A percentile compares a stretch with the other conserved stretches of the same genome.
These are phyloP conservation scores for Dacryopinax spathularia DNA, from an alignment of 768 basidiomycete genomes.

Conservation along the genomic window DNA sequence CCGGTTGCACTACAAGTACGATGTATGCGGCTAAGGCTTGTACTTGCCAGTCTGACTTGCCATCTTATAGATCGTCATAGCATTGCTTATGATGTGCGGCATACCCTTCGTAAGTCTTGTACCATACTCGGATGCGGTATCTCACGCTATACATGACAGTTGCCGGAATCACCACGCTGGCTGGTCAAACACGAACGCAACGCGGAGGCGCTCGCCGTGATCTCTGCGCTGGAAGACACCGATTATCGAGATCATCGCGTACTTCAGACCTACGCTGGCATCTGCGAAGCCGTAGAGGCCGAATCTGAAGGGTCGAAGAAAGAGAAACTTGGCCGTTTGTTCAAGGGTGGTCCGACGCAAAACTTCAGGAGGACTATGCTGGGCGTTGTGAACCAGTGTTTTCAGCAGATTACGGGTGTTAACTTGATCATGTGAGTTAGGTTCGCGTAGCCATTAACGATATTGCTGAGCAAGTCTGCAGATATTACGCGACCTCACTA, in stretches of 20 bases:
- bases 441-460: constrained; percentile 10
- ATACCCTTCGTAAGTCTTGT: constrained; percentile 34
- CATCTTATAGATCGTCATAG: constrained; percentile 30
- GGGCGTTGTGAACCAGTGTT: constrained; percentile 46
- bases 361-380: constrained; percentile 46
- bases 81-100: constrained; percentile 38
- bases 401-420: constrained; percentile 57
- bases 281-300: constrained; percentile 37
- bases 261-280: constrained; percentile 39
- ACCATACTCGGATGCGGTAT: background rate
- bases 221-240: constrained; percentile 46
- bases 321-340: constrained; percentile 38
- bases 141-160: background rate
- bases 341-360: constrained; percentile 41
- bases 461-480: constrained; percentile 16
- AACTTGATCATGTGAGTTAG: constrained; percentile 43
- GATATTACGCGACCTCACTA: constrained; percentile 32
- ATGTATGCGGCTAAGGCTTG: background rate
- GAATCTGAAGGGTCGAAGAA: constrained; percentile 24
- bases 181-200: constrained; percentile 41
- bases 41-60: background rate
- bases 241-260: constrained; percentile 34
- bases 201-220: constrained; percentile 44
- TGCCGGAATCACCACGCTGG: constrained; percentile 28
- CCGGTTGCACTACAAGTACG: constrained; percentile 40